Evolutionary conservation across 73 alveolate species (phyloP).

Genomic region (Paramecium sonneborni): DNA sequence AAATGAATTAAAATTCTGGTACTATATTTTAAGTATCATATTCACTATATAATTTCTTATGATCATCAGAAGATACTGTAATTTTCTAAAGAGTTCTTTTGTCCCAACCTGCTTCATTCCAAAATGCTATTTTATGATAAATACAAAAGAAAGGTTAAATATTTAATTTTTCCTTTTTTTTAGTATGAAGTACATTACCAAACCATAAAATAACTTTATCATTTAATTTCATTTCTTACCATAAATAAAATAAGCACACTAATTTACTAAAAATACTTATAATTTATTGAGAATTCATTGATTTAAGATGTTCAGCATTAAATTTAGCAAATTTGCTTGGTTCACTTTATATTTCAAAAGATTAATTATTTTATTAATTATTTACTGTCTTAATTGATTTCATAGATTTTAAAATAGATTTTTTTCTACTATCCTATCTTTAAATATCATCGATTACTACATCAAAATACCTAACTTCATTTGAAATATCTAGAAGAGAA

Average conservation of each 20-base stretch:
- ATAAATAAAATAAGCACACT: not conserved
- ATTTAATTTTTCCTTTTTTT: not conserved
- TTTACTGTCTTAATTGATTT: not conserved
- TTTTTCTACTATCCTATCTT: not conserved
- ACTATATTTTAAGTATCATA: not conserved
- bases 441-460: not conserved
- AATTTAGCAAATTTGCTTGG: not conserved
- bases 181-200: not conserved
- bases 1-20: not conserved
- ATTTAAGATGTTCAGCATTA: not conserved
- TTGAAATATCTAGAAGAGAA: constrained; percentile 3
- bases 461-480: not conserved
- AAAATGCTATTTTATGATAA: constrained; percentile 24
- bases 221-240: constrained; percentile 23
- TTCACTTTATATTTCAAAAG: not conserved
- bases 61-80: not conserved
- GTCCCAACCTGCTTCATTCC: constrained; percentile 54
- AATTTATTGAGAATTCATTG: constrained; percentile 3
- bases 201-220: constrained; percentile 7
- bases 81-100: not conserved
- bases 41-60: not conserved
- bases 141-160: not conserved
- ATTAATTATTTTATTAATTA: not conserved
- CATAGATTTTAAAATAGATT: not conserved
- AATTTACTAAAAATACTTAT: not conserved